phyloP scores from a whole-genome alignment of 345 rosid species.

The Salix arbutifolia region DNA sequence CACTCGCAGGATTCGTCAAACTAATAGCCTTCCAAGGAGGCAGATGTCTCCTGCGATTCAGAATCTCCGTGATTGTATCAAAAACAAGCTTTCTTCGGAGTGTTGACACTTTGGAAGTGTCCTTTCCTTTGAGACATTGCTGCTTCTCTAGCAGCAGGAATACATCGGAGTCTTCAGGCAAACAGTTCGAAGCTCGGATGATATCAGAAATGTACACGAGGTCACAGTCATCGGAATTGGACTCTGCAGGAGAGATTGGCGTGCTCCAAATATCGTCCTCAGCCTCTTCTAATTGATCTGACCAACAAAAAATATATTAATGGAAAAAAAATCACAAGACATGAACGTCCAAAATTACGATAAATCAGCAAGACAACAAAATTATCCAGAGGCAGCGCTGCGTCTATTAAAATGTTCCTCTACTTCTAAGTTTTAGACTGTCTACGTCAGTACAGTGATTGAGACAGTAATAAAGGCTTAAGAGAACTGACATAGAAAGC shows the following conservation, averaged over 20 bases:
- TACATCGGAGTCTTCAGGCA: slow-evolving; percentile 54
- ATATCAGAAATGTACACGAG: slow-evolving; percentile 67
- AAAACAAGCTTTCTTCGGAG: slow-evolving; percentile 65
- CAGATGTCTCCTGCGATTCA: slow-evolving; percentile 41
- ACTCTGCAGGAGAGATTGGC: slow-evolving; percentile 28
- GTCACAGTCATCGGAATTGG: slow-evolving; percentile 44
- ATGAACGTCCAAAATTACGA: background rate
- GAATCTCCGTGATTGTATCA: slow-evolving; percentile 61
- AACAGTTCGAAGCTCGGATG: slow-evolving; percentile 50
- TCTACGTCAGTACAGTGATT: slow-evolving; percentile 18
- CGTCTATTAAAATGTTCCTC: background rate
- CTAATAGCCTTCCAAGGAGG: slow-evolving; percentile 53
- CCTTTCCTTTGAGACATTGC: slow-evolving; percentile 52
- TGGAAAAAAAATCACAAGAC: background rate
- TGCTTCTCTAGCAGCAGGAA: slow-evolving; percentile 71
- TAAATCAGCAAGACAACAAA: slow-evolving; percentile 1
- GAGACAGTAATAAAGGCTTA: slow-evolving; percentile 18
- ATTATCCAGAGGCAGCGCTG: slow-evolving; percentile 2
- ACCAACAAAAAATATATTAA: background rate
- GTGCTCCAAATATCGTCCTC: slow-evolving; percentile 69
- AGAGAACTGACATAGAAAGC: slow-evolving; percentile 11
- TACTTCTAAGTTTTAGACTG: background rate
- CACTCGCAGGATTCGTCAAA: background rate
- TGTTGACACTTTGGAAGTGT: slow-evolving; percentile 43
- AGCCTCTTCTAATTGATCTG: slow-evolving; percentile 48